A percentile compares a stretch with the other conserved stretches of the same genome.
These are phyloP conservation scores for Fraxinus floribunda DNA, from an alignment of 305 asterid species.

Conservation along the genomic window DNA sequence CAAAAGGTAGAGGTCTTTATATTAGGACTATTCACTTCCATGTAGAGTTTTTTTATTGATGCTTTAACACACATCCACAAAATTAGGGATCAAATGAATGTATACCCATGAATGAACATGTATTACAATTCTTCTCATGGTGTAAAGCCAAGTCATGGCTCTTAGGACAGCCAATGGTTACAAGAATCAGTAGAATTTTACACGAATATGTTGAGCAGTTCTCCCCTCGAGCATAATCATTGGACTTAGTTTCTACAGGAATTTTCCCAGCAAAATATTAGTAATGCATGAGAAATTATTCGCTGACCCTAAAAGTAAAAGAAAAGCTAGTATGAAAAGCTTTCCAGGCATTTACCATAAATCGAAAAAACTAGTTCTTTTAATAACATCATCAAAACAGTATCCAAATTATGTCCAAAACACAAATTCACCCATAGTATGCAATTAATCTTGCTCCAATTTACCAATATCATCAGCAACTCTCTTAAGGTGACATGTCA, in stretches of 20 bases:
- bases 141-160: neutral
- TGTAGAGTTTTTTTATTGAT: neutral
- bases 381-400: neutral
- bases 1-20: neutral
- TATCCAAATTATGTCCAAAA: neutral
- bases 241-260: neutral
- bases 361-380: neutral
- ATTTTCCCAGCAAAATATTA: neutral
- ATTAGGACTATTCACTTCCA: neutral
- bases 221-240: neutral
- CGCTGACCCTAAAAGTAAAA: neutral
- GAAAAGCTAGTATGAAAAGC: neutral
- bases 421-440: neutral
- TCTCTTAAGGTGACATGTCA: neutral
- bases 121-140: neutral
- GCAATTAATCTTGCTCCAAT: conserved; percentile 1
- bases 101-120: neutral
- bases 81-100: neutral
- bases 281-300: neutral
- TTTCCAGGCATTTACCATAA: neutral
- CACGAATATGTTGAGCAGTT: neutral
- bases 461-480: neutral
- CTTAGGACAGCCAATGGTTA: neutral
- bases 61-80: neutral
- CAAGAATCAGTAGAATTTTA: neutral